Evolutionary conservation across 2,329 filamentous ascomycete genomes (phyloP), one percentile per base, ranked within the genome.

Genomic region (Venturia effusa): DNA sequence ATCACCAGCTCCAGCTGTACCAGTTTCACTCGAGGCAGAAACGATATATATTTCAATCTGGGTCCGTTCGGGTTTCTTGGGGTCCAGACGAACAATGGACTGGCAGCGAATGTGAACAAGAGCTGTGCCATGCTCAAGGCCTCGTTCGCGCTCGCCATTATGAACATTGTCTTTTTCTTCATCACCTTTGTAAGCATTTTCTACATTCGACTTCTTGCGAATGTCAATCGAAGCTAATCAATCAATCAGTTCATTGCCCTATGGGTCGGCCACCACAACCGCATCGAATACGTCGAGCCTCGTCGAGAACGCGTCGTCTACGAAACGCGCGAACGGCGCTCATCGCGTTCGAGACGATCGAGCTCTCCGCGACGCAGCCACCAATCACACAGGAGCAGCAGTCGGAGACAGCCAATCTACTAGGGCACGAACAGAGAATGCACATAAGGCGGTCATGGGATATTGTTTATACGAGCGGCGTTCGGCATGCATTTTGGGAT

Each of bases 51-150:
- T 69, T 72, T 83, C 62, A 80, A 81, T 60, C 79, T 92, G 54
- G 88, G 88, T 15, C 78, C 82, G 15, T 83, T 90, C 66, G 82
- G 84, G 37, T 79, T 76, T 67, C 83, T 83, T 54, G 79, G 79
- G 17, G 67, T 69, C 8, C 68, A 75, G 40, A 78, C 76, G 37
- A 74, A 82, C 41, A 81, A 76, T 64, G 70, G 70, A 10, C 77
- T 84, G 65, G 74, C 80, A 51, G 71, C 86, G 48, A 75, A 81
- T 62, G 75, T 86, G 43, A 81, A 90, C 75, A 93, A 93, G 81
- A 84, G 85, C 5, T 97, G 93, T 77, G 84, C 88, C 61, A 94
- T 97, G 90, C 84, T 96, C 71, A 97, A 97, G 83, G 88, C 92
- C 0, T 83, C 81, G 68, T 97, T 91, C 77, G 93, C 91, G 2